These are phyloP conservation scores for Plenodomus tracheiphilus DNA, from an alignment of 2,329 filamentous ascomycete genomes.

Conservation along the genomic window DNA sequence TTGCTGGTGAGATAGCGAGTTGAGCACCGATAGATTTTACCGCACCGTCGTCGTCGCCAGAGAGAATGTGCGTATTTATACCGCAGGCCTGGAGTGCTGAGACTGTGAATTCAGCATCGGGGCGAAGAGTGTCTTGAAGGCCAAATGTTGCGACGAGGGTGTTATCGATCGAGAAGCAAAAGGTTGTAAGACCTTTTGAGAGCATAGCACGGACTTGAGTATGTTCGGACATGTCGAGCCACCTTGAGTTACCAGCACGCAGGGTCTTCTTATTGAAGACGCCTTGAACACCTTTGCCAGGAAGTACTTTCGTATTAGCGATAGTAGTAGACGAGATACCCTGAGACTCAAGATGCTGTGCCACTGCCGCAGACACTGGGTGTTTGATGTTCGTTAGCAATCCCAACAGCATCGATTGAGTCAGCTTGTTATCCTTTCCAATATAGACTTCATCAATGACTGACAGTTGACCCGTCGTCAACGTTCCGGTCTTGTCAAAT, in stretches of 20 bases:
- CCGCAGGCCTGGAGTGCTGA: conserved; percentile 51
- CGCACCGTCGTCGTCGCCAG: conserved; percentile 58
- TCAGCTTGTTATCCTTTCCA: neutral
- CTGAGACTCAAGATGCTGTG: conserved; percentile 44
- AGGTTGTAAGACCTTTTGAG: conserved; percentile 33
- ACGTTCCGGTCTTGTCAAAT: conserved; percentile 79
- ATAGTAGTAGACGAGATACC: conserved; percentile 7
- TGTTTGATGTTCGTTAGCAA: conserved; percentile 53
- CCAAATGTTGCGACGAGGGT: conserved; percentile 53
- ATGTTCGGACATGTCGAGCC: conserved; percentile 49
- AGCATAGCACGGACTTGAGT: conserved; percentile 47
- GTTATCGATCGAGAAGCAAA: conserved; percentile 59
- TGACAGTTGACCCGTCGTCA: conserved; percentile 62
- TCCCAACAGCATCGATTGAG: conserved; percentile 35
- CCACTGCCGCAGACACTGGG: conserved; percentile 57
- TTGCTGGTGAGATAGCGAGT: conserved; percentile 39
- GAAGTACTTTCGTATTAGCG: conserved; percentile 38
- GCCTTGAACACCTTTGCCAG: conserved; percentile 52
- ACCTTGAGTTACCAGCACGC: conserved; percentile 54
- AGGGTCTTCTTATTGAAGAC: conserved; percentile 31
- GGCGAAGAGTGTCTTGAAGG: conserved; percentile 53
- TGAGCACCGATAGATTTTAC: conserved; percentile 51
- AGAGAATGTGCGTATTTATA: conserved; percentile 60
- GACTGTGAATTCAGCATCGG: conserved; percentile 57
- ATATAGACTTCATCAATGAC: conserved; percentile 39